Conservation (phyloP, 768 basidiomycete genomes). For the Pleurotus cornucopiae region DNA sequence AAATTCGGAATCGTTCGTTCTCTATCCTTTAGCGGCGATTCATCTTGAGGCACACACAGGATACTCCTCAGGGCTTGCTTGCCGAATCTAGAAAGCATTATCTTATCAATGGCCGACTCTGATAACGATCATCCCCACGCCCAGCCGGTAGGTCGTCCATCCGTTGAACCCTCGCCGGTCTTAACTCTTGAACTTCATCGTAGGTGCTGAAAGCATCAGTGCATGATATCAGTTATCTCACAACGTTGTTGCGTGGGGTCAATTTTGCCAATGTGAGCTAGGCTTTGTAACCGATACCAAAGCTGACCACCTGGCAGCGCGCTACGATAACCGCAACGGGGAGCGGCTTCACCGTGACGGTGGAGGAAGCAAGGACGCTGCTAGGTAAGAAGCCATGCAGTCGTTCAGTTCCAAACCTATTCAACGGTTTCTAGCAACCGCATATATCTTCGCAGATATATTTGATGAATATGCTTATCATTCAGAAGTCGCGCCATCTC, state of each 20-base stretch:
- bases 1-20: no score
- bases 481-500: constrained; percentile 29
- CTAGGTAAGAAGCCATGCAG: constrained; percentile 48
- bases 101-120: neutral
- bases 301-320: constrained; percentile 37
- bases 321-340: constrained; percentile 71
- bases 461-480: constrained; percentile 79
- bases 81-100: no score
- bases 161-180: no score
- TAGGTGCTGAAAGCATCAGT: constrained; percentile 68
- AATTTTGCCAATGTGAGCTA: constrained; percentile 70
- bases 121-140: neutral
- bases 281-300: constrained; percentile 1
- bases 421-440: constrained; percentile 52
- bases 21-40: no score
- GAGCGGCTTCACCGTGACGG: constrained; percentile 70
- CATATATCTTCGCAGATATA: constrained; percentile 72
- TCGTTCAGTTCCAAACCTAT: neutral
- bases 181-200: neutral
- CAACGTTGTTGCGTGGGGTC: constrained; percentile 75
- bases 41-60: no score
- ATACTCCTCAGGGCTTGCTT: no score
- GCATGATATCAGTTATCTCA: constrained; percentile 79
- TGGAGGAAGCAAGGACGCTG: constrained; percentile 82
- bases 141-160: neutral